A percentile compares a stretch with the other conserved stretches of the same genome.
Evolutionary conservation across 306 rosid species (phyloP).

Genomic region (Inga oerstediana): DNA sequence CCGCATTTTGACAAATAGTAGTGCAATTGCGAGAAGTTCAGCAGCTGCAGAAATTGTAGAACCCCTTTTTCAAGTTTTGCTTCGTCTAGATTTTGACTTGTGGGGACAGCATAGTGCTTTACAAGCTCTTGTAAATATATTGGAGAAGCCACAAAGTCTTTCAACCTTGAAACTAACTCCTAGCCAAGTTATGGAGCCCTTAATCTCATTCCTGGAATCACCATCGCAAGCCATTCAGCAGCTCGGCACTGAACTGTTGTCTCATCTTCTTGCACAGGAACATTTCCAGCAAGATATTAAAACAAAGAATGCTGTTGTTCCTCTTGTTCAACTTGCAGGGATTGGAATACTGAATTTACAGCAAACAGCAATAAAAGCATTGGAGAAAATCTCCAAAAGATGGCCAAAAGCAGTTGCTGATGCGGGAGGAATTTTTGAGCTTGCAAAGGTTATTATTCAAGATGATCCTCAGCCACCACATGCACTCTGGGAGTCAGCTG

Average conservation of each 20-base stretch:
- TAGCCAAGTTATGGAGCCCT: slow-evolving; percentile 92
- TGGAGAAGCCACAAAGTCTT: slow-evolving; percentile 98
- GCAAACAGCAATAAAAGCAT: slow-evolving; percentile 89
- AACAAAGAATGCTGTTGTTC: slow-evolving; percentile 89
- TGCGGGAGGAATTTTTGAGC: slow-evolving; percentile 95
- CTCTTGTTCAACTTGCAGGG: slow-evolving; percentile 98
- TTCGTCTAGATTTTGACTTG: slow-evolving; percentile 77
- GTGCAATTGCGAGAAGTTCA: slow-evolving; percentile 90
- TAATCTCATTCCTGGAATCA: slow-evolving; percentile 89
- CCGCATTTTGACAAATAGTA: slow-evolving; percentile 91
- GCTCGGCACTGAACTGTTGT: slow-evolving; percentile 92
- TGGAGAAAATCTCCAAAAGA: slow-evolving; percentile 83
- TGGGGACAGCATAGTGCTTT: slow-evolving; percentile 99
- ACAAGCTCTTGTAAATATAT: slow-evolving; percentile 95
- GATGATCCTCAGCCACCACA: slow-evolving; percentile 97
- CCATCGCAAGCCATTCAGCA: slow-evolving; percentile 96
- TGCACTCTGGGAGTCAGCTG: slow-evolving; percentile 93
- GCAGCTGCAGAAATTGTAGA: slow-evolving; percentile 87
- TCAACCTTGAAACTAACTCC: slow-evolving; percentile 89
- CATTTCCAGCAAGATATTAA: slow-evolving; percentile 98
- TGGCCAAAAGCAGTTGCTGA: slow-evolving; percentile 99
- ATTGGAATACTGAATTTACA: slow-evolving; percentile 94
- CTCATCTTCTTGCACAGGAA: slow-evolving; percentile 96
- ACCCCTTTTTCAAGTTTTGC: slow-evolving; percentile 92
- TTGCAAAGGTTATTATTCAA: slow-evolving; percentile 93